Evolutionary conservation across 257 asterid genomes (phyloP), one percentile per base, ranked within the genome.

Genomic region (Nicotiana sylvestris): DNA sequence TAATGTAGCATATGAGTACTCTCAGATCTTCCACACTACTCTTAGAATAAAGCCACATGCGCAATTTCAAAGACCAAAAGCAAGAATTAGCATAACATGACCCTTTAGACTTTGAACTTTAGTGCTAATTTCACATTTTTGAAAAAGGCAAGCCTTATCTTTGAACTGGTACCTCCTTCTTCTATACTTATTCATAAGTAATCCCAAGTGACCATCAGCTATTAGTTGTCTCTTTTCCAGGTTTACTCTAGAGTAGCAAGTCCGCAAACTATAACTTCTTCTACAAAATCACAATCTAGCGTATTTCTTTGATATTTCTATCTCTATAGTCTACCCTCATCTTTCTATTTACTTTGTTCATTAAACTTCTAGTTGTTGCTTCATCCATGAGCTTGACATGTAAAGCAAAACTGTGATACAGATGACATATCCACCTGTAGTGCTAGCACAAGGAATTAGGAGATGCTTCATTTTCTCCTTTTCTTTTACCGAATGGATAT

Each of bases 171-270:
- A 11, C 35, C 60, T n/a, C 78, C 78, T 5, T 8, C 16, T 39
- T n/a, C n/a, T 43, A 39, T 1, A n/a, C 5, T 11, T 43, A 39
- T 39, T 70, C 4, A 33, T n/a, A 10, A 43, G 60, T 5, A 43
- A 43, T 69, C 56, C 43, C 37, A 43, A 70, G n/a, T 70, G 60
- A 70, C 78, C 78, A 43, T 43, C 78, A 21, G 78, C 60, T 21
- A 21, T 43, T 5, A 72, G 61, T 72, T 3, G 61, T 72, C 39
- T 46, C 78, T 5, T 21, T 10, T 46, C 79, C 61, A 46, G 79
- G 79, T 25, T 72, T 72, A 72, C 2, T 25, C 61, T 35, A 72
- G 61, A 46, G 13, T 3, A 72, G 61, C 37, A 12, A 32, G 25
- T 6, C 79, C 53, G 25, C 39, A 72, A 46, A 21, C 12, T 72